A percentile compares a stretch with the other conserved stretches of the same genome.
phyloP scores from a whole-genome alignment of 108 stramenopile genomes.

The Aureococcus anophagefferens region DNA sequence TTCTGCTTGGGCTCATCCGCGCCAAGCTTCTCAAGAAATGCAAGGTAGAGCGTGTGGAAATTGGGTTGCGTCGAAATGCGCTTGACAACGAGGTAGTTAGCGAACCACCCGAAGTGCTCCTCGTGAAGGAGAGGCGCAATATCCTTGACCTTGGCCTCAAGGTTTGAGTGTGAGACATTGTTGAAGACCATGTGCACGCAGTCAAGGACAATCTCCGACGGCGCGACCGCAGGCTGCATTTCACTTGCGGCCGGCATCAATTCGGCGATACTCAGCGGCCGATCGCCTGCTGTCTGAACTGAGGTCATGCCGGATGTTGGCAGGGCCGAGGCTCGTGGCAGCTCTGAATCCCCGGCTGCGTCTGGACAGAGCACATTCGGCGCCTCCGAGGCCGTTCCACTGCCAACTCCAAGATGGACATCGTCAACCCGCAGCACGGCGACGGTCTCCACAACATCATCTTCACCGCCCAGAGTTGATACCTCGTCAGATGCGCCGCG shows the following conservation, averaged over 20 bases:
- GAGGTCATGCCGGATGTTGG: too few species aligned
- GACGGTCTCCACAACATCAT: too few species aligned
- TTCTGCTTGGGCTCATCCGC: constrained; percentile 66
- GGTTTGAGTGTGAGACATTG: constrained; percentile 85
- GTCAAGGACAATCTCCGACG: constrained; percentile 76
- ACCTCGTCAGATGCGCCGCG: too few species aligned
- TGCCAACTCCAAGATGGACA: too few species aligned
- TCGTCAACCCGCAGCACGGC: too few species aligned
- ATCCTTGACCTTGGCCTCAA: constrained; percentile 77
- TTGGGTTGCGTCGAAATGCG: constrained; percentile 95
- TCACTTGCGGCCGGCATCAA: neutral
- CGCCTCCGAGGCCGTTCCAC: too few species aligned
- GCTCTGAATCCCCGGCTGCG: too few species aligned
- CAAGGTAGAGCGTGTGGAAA: constrained; percentile 83
- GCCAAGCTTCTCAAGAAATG: constrained; percentile 82
- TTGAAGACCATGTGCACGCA: constrained; percentile 92
- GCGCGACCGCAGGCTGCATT: constrained; percentile 37
- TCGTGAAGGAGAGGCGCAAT: constrained; percentile 53
- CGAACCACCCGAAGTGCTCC: constrained; percentile 89
- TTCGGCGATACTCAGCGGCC: neutral
- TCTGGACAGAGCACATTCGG: too few species aligned
- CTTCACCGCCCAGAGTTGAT: too few species aligned
- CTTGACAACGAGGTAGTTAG: constrained; percentile 92
- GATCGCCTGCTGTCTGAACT: too few species aligned
- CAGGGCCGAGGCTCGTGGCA: too few species aligned